Evolutionary conservation across 495 filamentous ascomycete genomes (phyloP), one percentile per base, ranked within the genome.

Genomic region (Penicillium antarcticum): DNA sequence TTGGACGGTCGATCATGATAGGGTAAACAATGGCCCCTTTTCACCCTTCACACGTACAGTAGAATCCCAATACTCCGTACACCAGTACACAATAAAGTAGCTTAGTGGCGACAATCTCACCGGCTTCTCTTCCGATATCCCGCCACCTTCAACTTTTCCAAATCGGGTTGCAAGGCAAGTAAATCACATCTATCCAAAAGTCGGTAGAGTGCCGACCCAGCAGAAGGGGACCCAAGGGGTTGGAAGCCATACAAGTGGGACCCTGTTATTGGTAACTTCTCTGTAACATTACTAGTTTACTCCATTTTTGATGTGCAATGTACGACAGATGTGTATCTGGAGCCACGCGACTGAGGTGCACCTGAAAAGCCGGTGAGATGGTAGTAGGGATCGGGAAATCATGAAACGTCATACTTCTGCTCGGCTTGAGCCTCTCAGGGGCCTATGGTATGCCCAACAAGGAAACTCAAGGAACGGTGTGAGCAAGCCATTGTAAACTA

Each of bases 151-250:
- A 19, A 21, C 19, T 24, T 24, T 40, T 29, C 5, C 26, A 29
- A 29, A 29, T 29, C 26, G 26, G 26, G 26, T 29, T 29, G 26
- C 2, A 3, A 29, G 26, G 26, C 26, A 19, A 21, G 4, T 19
- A 13, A 13, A 52, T 51, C 11, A 42, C 45, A 53, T 53, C 50
- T 54, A 57, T 56, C 48, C 35, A 63, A 65, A 60, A 57, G 59
- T 64, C 59, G 53, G 56, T 66, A 63, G 54, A 60, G 38, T 58
- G 50, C 55, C 60, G 60, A 63, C 54, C 60, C 62, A 60, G 53
- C 51, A 54, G 47, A 42, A 50, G 42, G 56, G 53, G 39, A 54
- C 45, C 62, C 60, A 63, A 61, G 60, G 60, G 54, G 52, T 48
- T 52, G 62, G 57, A 50, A 55, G 26, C 26, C 26, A 29, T 5